These are phyloP conservation scores for Fusarium bactridioides DNA, from an alignment of 2,329 filamentous ascomycete species.

Conservation along the genomic window DNA sequence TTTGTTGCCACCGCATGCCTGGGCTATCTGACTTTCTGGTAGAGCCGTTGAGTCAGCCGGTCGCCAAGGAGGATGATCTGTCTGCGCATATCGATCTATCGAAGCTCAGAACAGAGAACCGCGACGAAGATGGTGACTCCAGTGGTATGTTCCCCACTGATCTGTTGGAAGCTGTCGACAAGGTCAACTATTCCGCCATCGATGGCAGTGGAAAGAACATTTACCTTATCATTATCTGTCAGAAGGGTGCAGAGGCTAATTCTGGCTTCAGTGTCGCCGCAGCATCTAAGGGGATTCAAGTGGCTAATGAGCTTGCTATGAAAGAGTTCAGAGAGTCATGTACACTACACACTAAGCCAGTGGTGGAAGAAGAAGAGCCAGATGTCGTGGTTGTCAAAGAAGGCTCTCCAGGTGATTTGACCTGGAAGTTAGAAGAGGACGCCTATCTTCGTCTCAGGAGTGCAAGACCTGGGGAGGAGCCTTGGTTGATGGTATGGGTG, in stretches of 20 bases:
- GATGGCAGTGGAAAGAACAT: neutral
- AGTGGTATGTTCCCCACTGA: neutral
- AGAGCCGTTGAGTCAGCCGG: neutral
- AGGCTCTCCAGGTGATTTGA: neutral
- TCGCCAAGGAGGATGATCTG: neutral
- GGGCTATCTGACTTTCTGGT: neutral
- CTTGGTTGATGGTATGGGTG: neutral
- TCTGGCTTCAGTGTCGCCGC: neutral
- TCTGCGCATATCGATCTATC: neutral
- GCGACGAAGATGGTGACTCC: neutral
- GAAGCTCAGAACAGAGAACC: neutral
- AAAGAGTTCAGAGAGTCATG: neutral
- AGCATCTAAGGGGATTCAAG: neutral
- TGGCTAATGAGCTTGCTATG: slow-evolving; percentile 1
- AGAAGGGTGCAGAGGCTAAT: neutral
- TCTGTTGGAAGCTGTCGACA: neutral
- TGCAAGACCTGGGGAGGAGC: neutral
- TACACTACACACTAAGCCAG: neutral
- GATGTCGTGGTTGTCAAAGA: neutral
- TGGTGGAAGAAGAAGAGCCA: neutral
- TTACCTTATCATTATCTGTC: neutral
- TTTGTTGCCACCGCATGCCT: neutral
- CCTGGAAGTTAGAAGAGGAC: neutral
- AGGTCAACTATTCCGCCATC: neutral
- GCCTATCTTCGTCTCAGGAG: neutral